phyloP scores from a whole-genome alignment of 1,139 yeast genomes.

The Hanseniaspora gamundiae region DNA sequence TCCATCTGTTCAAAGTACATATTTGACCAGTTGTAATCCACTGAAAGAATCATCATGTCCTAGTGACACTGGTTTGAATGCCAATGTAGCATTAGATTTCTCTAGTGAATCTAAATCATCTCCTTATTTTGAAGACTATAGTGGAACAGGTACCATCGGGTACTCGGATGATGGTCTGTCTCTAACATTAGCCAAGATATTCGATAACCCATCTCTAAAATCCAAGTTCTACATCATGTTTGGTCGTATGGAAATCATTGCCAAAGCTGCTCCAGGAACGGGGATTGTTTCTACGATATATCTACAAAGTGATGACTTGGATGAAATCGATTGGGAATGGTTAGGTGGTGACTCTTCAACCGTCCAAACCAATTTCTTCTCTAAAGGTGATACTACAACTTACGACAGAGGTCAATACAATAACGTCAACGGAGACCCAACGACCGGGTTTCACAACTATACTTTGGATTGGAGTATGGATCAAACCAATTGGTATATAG shows the following conservation, averaged over 20 bases:
- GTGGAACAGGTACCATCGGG: slow-evolving; percentile 2
- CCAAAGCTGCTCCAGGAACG: slow-evolving; percentile 60
- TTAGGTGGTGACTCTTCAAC: slow-evolving; percentile 62
- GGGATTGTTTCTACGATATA: slow-evolving; percentile 75
- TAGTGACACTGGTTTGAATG: slow-evolving; percentile 3
- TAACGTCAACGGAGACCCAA: slow-evolving; percentile 26
- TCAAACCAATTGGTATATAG: slow-evolving; percentile 46
- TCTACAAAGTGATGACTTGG: slow-evolving; percentile 74
- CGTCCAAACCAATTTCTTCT: slow-evolving; percentile 72
- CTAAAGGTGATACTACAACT: slow-evolving; percentile 66
- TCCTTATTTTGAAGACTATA: slow-evolving; percentile 4
- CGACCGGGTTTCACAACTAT: slow-evolving; percentile 55
- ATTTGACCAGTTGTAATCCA: slow-evolving; percentile 31
- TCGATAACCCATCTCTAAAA: slow-evolving; percentile 63
- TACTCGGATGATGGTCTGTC: slow-evolving; percentile 42
- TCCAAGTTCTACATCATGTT: slow-evolving; percentile 78
- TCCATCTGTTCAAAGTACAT: slow-evolving; percentile 8
- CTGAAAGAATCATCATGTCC: slow-evolving; percentile 17
- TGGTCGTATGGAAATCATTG: slow-evolving; percentile 63
- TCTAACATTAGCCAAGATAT: slow-evolving; percentile 45
- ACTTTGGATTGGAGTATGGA: slow-evolving; percentile 73
- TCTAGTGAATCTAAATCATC: neutral
- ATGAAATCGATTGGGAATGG: slow-evolving; percentile 81
- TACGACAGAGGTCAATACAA: slow-evolving; percentile 63
- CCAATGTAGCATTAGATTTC: slow-evolving; percentile 2